Base-by-base conservation (phyloP, 352 stramenopile genomes). In the Globisporangium irregulare region DNA sequence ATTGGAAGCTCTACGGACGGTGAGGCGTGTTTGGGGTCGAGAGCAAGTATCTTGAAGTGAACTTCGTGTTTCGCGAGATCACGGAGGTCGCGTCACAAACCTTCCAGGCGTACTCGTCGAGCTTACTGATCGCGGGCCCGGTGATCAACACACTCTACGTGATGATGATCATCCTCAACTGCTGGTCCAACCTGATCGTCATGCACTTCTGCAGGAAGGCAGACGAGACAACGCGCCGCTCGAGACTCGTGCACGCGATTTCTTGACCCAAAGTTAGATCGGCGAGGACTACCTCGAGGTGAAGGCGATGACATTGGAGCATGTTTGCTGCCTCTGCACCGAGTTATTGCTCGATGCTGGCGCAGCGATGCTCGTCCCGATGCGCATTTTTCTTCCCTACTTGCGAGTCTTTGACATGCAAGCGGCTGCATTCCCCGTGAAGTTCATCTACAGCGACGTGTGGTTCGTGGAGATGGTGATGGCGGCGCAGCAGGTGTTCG, bases 101-200 rank as follows among this genome's bases (percentile, higher is more conserved):
- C 5, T 60, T 60, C 54, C 54, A 60, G 27, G 54, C 54, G 54
- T 60, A 60, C 18, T 60, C 27, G 54, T 43, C 27, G 25, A 41
- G 27, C 18, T 32, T 59, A 9, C 54, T 59, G 15, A 59, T 59
- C 54, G 54, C 6, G 18, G 43, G 54, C 8, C 54, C 54, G 54
- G 27, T 12, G 54, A 59, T 59, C 54, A 59, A 59, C 18, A 27
- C 25, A 22, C 25, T 59, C 14, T 59, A 59, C 53, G 53, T 38
- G 22, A 38, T 12, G 25, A 59, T 18, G 3, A 59, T 41, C 53
- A 59, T 59, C 53, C 14, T 41, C 53, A 59, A 59, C 53, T 59
- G 53, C 53, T 59, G 25, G 14, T 59, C 14, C 14, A 29, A 29
- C 10, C 25, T 14, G 0, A 59, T 59, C 12, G 53, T 25, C 10